Conservation (phyloP, 495 filamentous ascomycete genomes). For the Podospora sp. region DNA sequence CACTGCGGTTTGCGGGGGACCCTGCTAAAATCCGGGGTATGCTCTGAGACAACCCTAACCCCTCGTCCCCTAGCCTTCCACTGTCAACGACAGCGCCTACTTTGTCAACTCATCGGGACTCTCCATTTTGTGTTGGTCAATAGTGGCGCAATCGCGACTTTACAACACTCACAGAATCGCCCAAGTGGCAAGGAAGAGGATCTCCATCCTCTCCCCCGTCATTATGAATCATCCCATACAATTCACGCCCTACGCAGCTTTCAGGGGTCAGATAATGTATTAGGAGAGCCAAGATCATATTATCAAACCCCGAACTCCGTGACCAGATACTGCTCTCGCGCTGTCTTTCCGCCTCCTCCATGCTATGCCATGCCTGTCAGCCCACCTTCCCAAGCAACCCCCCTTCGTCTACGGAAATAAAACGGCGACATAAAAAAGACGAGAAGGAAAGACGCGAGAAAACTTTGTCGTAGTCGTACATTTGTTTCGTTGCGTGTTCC, state of each 20-base stretch:
- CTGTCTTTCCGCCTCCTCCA: slow-evolving; percentile 11
- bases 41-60: background rate
- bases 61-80: no score
- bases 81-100: no score
- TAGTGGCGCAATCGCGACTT: no score
- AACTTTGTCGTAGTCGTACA: slow-evolving; percentile 15
- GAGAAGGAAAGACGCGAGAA: slow-evolving; percentile 7
- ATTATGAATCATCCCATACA: background rate
- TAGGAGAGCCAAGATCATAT: slow-evolving; percentile 15
- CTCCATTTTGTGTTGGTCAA: no score
- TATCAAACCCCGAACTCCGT: slow-evolving; percentile 32
- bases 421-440: slow-evolving; percentile 7
- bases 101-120: no score
- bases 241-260: background rate
- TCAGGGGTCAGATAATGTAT: slow-evolving; percentile 2
- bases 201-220: background rate
- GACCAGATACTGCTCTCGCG: slow-evolving; percentile 24
- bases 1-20: background rate
- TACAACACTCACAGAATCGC: no score
- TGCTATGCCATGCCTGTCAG: slow-evolving; percentile 8
- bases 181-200: background rate
- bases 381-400: slow-evolving; percentile 2
- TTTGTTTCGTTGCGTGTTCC: slow-evolving; percentile 5
- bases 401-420: slow-evolving; percentile 19
- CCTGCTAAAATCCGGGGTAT: no score